Percentiles rank a stretch among this genome's conserved stretches.
Conservation (phyloP, 805 yeast species). For the Yamadazyma sp. region DNA sequence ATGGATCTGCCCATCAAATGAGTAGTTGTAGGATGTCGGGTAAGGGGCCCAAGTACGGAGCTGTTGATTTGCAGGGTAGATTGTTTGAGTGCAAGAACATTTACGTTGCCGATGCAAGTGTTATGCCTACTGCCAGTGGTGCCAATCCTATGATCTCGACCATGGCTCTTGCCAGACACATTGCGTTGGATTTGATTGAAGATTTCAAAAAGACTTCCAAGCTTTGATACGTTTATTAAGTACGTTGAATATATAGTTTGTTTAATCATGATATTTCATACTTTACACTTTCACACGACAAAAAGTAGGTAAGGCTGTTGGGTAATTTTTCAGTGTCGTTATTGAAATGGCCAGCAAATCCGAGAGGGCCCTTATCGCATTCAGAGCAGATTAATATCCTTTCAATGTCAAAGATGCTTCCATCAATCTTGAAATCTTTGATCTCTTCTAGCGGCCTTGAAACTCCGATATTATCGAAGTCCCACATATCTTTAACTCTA, state of each 20-base stretch:
- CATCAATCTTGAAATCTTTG: conserved; percentile 20
- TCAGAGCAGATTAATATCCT: conserved; percentile 68
- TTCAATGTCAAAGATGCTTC: conserved; percentile 33
- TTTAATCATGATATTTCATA: conserved; percentile 19
- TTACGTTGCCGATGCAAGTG: conserved; percentile 50
- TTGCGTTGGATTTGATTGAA: conserved; percentile 37
- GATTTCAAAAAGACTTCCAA: conserved; percentile 28
- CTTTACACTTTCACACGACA: conserved; percentile 47
- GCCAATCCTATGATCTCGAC: conserved; percentile 54
- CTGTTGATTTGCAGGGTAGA: conserved; percentile 44
- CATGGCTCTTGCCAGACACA: conserved; percentile 47
- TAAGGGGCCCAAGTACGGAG: conserved; percentile 43
- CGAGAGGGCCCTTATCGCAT: conserved; percentile 77
- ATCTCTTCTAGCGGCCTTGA: conserved; percentile 44
- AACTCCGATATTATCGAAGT: conserved; percentile 77
- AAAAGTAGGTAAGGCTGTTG: conserved; percentile 41
- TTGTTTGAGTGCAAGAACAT: conserved; percentile 49
- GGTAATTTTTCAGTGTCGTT: conserved; percentile 28
- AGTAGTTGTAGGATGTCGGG: conserved; percentile 52
- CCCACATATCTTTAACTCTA: conserved; percentile 64
- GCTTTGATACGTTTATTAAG: conserved; percentile 17
- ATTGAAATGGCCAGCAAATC: conserved; percentile 52
- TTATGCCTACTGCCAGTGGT: conserved; percentile 53
- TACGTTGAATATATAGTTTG: conserved; percentile 1
- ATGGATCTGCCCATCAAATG: conserved; percentile 58